These are phyloP conservation scores for Apiospora rasikravindrae DNA, from an alignment of 2,329 filamentous ascomycete genomes.

Conservation along the genomic window DNA sequence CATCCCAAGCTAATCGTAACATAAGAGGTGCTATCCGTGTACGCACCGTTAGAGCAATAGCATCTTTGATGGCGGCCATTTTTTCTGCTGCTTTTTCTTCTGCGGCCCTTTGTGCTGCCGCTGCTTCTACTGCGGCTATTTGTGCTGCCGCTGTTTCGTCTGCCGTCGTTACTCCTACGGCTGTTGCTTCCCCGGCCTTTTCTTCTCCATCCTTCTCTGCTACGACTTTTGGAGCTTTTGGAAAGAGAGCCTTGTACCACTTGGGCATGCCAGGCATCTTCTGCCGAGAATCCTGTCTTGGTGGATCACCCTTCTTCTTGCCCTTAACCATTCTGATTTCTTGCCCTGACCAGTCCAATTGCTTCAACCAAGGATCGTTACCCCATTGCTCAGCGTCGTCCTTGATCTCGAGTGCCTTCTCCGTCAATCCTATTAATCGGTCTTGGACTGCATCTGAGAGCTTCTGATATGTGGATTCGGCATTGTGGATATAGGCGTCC, in stretches of 20 bases:
- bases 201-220: too few species aligned
- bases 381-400: constrained; percentile 70
- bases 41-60: constrained; percentile 81
- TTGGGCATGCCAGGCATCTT: constrained; percentile 94
- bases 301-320: constrained; percentile 83
- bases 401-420: constrained; percentile 79
- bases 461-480: constrained; percentile 82
- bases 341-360: constrained; percentile 95
- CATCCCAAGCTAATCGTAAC: constrained; percentile 85
- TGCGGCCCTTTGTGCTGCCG: too few species aligned
- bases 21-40: constrained; percentile 87
- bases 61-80: constrained; percentile 46
- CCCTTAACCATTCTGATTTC: constrained; percentile 90
- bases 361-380: constrained; percentile 87
- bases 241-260: constrained; percentile 94
- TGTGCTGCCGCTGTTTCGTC: too few species aligned
- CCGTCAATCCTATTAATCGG: constrained; percentile 73
- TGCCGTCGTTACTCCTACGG: too few species aligned
- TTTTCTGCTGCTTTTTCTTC: too few species aligned
- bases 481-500: constrained; percentile 82
- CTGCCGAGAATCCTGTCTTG: constrained; percentile 78
- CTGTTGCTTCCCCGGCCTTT: too few species aligned
- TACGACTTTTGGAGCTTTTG: constrained; percentile 51
- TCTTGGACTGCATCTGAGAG: constrained; percentile 79
- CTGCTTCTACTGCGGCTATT: too few species aligned